Conservation (phyloP, 2,329 filamentous ascomycete genomes). For the Penicillium digitatum region DNA sequence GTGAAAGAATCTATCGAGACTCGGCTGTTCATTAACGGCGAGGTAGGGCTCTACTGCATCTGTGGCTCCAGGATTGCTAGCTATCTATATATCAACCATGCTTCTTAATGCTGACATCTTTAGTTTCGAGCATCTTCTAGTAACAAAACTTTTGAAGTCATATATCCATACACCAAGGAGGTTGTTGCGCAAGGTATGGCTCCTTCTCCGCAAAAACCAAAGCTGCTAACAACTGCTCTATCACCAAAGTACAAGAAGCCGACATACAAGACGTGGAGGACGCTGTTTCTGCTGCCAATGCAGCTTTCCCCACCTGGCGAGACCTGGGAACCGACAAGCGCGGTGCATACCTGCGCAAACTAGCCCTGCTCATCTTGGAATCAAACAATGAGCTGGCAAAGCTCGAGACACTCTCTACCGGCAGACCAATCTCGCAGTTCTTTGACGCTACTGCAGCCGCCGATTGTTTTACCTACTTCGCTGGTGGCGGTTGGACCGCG, state of each 20-base stretch:
- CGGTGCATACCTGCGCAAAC: conserved; percentile 31
- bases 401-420: conserved; percentile 38
- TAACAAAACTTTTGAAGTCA: conserved; percentile 29
- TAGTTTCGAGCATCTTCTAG: conserved; percentile 29
- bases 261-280: conserved; percentile 32
- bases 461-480: conserved; percentile 27
- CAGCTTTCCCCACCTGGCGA: conserved; percentile 39
- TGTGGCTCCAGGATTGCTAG: too few relatives aligned
- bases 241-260: conserved; percentile 31
- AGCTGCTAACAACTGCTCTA: not conserved
- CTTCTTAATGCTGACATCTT: not conserved
- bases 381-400: conserved; percentile 30
- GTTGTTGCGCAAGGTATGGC: conserved; percentile 27
- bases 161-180: conserved; percentile 31
- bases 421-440: conserved; percentile 31
- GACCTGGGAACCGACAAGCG: conserved; percentile 34
- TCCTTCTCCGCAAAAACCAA: not conserved
- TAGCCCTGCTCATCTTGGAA: conserved; percentile 31
- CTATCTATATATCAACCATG: not conserved
- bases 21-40: conserved; percentile 33
- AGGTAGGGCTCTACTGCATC: conserved; percentile 17
- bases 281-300: conserved; percentile 38
- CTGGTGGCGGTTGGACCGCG: conserved; percentile 28
- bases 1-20: conserved; percentile 27
- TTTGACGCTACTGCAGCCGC: conserved; percentile 23